Evolutionary conservation across 495 filamentous ascomycete genomes (phyloP), one percentile per base, ranked within the genome.

Genomic region (Letharia lupina): DNA sequence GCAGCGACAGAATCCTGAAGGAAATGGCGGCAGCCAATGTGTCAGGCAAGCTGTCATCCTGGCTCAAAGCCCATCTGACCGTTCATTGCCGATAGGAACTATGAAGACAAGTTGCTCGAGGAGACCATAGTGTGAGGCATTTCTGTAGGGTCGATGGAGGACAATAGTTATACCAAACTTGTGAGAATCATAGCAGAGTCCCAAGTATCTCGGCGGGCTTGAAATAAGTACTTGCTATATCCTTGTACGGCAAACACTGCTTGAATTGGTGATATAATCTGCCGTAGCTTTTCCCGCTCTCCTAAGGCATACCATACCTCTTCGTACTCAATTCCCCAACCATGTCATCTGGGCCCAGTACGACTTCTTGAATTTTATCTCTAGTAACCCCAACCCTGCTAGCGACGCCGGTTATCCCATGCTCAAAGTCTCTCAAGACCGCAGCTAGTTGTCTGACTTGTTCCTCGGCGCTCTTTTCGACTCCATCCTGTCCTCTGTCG

Each of bases 351-450:
- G 61, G 54, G 7, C 86, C 87, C 23, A 89, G 73, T 65, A 87
- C 83, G 20, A 89, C 73, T 68, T 86, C 85, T 63, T 88, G 88
- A 50, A 90, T 82, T 61, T 84, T 83, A 75, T 93, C 90, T 71
- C 87, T 84, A 11, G 83, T 83, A 63, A 76, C 75, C 3, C 88
- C 89, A 52, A 93, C 82, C 60, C 87, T 85, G 62, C 81, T 80
- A 8, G 91, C 91, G 56, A 93, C 89, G 58, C 87, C 84, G 60
- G 91, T 73, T 65, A 95, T 90, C 40, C 89, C 85, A 65, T 84
- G 81, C 77, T 94, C 90, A 67, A 95, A 90, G 68, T 91, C 89
- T 63, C 83, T 79, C 63, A 95, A 77, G 59, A 89, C 89, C 6
- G 79, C 84, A 11, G 84, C 84, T 41, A 95, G 78, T 72, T 87